Conservation (phyloP, 163 green algal genomes). For the Chloromonas sp. region DNA sequence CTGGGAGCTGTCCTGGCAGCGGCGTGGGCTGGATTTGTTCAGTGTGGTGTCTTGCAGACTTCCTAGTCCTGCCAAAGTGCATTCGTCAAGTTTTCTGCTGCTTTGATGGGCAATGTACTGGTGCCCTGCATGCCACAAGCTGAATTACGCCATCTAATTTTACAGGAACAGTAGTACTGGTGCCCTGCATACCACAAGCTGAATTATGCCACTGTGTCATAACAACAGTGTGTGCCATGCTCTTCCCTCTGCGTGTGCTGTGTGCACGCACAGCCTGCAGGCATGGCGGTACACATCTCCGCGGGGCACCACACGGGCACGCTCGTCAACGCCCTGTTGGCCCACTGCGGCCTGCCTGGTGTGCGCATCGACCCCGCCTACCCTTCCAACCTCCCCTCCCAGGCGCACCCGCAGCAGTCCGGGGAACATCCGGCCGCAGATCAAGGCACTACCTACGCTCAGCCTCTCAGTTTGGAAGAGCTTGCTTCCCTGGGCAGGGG, state of each 20-base stretch:
- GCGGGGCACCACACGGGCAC: constrained; percentile 84
- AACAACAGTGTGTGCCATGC: not conserved
- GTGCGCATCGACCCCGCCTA: constrained; percentile 24
- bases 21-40: no score
- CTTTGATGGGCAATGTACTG: no score
- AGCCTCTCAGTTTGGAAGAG: not conserved
- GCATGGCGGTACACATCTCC: constrained; percentile 92
- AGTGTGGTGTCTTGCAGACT: no score
- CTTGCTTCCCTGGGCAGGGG: no score
- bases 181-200: no score
- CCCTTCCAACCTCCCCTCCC: not conserved
- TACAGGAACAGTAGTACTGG: no score
- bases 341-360: constrained; percentile 70
- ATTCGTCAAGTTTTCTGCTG: no score
- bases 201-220: no score
- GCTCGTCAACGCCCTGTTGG: constrained; percentile 93
- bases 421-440: no score
- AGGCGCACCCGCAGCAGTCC: not conserved
- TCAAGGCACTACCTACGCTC: not conserved
- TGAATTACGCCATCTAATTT: no score
- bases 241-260: not conserved
- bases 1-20: no score
- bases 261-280: constrained; percentile 40
- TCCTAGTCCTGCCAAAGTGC: not conserved
- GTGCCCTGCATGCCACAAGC: no score